Base-by-base conservation (phyloP, 2,329 filamentous ascomycete genomes). In the Monosporascus sp. region DNA sequence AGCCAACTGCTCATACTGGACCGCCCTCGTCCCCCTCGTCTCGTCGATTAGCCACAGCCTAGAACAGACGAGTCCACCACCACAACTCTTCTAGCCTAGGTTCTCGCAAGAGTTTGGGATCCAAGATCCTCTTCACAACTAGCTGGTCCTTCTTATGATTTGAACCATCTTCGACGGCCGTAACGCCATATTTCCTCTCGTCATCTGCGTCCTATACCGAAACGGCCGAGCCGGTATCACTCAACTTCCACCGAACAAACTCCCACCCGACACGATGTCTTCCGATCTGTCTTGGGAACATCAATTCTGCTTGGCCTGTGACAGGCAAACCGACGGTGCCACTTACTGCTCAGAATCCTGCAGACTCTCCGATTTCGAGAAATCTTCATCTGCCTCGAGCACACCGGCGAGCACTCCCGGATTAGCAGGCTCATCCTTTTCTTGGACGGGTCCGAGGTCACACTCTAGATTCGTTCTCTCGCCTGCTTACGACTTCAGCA, bases 321-420 rank as follows among this genome's bases (percentile, higher is more conserved):
- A 97, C 76, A 87, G 88, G 75, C 89, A 95, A 74, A 91, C 88
- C 56, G 82, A 89, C 60, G 85, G 85, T 53, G 86, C 86, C 57
- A 85, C 89, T 60, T 96, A 96, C 79, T 97, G 92, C 80, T 96
- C 91, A 47, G 91, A 97, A 74, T 84, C 89, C 31, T 97, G 92
- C 80, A 84, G 91, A 60, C 79, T 97, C 45, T 88, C 89, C 61
- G 92, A 96, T 73, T 85, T 93, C 64, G 91, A 96, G 72, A 86
- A 85, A 72, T 85, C 77, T 6, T 64, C 78, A 14, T 72, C 74
- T 17, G 74, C 77, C 50, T 74, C 79, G 15, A 77, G 78, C 67
- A 83, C 85, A 5, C 76, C 80, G 49, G 77, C 80, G 51, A 82
- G 78, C 65, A 84, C 82, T 11, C 80, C 81, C 48, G 74, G 76